Evolutionary conservation across 352 stramenopile genomes (phyloP), one percentile per base, ranked within the genome.

Genomic region (Elongisporangium anandrum): DNA sequence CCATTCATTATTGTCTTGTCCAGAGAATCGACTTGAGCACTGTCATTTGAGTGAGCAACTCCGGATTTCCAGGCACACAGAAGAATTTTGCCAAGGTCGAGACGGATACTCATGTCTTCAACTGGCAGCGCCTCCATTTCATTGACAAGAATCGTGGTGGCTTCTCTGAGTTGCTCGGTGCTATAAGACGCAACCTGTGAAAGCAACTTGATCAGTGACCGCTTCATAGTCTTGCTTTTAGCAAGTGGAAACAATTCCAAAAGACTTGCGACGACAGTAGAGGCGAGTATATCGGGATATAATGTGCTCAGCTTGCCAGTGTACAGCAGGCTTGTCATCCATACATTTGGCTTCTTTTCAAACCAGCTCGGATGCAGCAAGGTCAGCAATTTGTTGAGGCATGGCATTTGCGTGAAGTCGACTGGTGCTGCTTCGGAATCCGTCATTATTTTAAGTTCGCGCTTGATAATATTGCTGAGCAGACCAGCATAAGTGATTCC

Each of bases 351-450:
- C 8, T 52, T 49, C 34, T 54, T 57, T 16, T 55, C 34, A 48
- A 59, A 64, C 19, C 47, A 13, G 3, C 20, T 59, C n/a, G 69
- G 67, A 53, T 81, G 72, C 22, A 81, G 50, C 26, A 77, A 56
- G 15, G 21, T 23, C 4, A 81, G 23, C 24, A 81, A 23, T 4
- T 69, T 62, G 16, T 77, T 60, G 20, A 72, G 15, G 34, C 29
- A 41, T 15, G 29, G 29, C 1, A 41, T 41, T 41, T 41, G 29
- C 5, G 9, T 41, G 29, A 8, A n/a, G n/a, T n/a, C n/a, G 5
- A 41, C 29, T 34, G 24, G 24, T n/a, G n/a, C n/a, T n/a, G n/a
- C n/a, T n/a, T n/a, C 24, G 24, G 24, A 15, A 9, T 41, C 29
- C 29, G 29, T 41, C 29, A 41, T 7, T 8, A 7, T 7, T 7